Conservation (phyloP, 306 rosid species). For the Oxytropis ochrocephala region DNA sequence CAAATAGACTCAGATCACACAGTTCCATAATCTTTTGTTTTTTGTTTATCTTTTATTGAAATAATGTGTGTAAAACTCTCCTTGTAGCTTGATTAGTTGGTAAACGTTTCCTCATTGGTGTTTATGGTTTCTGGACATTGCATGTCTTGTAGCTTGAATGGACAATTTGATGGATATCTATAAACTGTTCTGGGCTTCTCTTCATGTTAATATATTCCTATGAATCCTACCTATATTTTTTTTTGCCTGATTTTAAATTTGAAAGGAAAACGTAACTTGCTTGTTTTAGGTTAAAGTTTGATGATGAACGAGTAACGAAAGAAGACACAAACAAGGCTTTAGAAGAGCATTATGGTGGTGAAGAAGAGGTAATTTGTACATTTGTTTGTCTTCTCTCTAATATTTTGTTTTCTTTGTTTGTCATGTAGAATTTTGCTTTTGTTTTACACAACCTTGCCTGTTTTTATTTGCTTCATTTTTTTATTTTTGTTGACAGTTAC, state of each 20-base stretch:
- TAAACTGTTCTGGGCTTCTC: background rate
- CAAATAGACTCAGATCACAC: background rate
- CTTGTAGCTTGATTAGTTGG: background rate
- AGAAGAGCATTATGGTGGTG: slow-evolving; percentile 95
- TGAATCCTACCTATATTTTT: background rate
- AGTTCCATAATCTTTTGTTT: background rate
- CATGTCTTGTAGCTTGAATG: background rate
- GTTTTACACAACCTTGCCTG: background rate
- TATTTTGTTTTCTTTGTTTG: background rate
- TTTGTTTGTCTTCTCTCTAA: background rate
- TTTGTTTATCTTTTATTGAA: background rate
- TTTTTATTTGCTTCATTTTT: background rate
- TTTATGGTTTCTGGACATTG: background rate
- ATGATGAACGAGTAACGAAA: slow-evolving; percentile 87
- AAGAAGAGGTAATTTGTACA: slow-evolving; percentile 65
- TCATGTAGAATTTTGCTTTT: background rate
- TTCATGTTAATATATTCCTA: background rate
- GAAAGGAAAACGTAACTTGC: background rate
- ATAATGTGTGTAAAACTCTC: background rate
- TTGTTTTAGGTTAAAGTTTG: slow-evolving; percentile 70
- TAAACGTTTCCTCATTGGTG: background rate
- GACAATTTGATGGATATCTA: background rate
- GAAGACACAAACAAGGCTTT: slow-evolving; percentile 80
- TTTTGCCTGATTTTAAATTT: background rate
- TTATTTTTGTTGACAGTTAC: slow-evolving; percentile 45